Conservation (phyloP, 2,329 filamentous ascomycete species). For the Exophiala phaeomuriformis region DNA sequence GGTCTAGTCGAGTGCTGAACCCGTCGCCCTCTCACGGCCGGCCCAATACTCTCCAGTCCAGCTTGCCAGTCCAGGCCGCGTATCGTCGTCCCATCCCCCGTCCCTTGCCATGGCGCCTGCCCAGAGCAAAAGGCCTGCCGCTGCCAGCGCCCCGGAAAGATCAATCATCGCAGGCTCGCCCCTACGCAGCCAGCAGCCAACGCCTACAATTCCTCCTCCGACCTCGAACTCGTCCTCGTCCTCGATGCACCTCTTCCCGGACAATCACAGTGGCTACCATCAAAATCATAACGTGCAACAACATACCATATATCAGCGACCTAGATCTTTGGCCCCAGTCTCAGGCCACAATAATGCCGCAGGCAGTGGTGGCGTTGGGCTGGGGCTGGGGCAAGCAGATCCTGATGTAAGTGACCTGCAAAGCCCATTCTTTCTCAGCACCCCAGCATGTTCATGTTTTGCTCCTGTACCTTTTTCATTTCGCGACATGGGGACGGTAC, state of each 20-base stretch:
- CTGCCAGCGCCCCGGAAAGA: conserved; percentile 17
- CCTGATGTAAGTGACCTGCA: conserved; percentile 18
- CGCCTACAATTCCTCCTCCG: neutral
- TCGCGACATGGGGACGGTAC: neutral
- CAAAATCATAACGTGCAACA: neutral
- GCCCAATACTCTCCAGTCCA: neutral
- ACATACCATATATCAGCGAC: conserved; percentile 6
- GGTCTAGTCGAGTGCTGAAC: neutral
- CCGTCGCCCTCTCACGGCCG: neutral
- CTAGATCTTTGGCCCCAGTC: conserved; percentile 4
- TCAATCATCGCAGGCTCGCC: conserved; percentile 4
- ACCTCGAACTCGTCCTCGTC: neutral
- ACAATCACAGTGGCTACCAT: neutral
- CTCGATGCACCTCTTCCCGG: conserved; percentile 1
- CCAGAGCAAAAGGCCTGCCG: conserved; percentile 16
- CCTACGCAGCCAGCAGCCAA: neutral
- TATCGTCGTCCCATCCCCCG: neutral
- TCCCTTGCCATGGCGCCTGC: conserved; percentile 15
- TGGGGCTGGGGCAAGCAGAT: conserved; percentile 7
- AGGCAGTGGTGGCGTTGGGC: conserved; percentile 5
- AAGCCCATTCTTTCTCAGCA: neutral
- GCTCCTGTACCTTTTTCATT: neutral
- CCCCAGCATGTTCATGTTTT: neutral
- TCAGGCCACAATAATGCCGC: conserved; percentile 2
- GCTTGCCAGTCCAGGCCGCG: neutral